Conservation (phyloP, 139 green algal genomes). For the Coelastrella sp. region DNA sequence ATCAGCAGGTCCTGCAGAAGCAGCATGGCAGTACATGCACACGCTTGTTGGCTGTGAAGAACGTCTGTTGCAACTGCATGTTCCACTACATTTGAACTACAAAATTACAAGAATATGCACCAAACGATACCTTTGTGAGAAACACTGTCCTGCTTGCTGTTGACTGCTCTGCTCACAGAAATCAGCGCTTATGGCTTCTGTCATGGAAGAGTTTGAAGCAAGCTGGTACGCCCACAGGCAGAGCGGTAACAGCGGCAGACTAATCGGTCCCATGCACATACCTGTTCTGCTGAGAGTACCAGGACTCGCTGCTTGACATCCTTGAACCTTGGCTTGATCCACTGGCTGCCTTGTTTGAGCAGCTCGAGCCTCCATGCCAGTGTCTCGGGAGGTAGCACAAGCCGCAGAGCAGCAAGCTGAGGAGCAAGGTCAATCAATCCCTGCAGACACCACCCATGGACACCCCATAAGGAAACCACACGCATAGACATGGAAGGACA, state of each 20-base stretch:
- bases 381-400: constrained; percentile 81
- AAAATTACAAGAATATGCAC: no score
- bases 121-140: no score
- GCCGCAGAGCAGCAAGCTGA: constrained; percentile 72
- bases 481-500: neutral
- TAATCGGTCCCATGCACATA: neutral
- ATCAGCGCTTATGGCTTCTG: no score
- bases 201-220: no score
- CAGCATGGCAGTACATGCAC: neutral
- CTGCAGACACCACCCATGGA: neutral
- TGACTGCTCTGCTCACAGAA: no score
- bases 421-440: constrained; percentile 63
- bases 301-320: constrained; percentile 78
- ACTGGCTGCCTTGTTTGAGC: constrained; percentile 72
- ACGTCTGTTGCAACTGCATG: no score
- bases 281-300: constrained; percentile 65
- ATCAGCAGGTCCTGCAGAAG: constrained; percentile 70
- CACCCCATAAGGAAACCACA: no score
- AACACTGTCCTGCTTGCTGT: no score
- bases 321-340: constrained; percentile 70
- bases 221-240: no score
- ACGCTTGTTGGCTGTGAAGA: no score
- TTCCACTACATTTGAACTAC: no score
- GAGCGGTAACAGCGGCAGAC: no score
- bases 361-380: constrained; percentile 86